Evolutionary conservation across 257 asterid genomes (phyloP).

Genomic region (Ilex aquifolium): DNA sequence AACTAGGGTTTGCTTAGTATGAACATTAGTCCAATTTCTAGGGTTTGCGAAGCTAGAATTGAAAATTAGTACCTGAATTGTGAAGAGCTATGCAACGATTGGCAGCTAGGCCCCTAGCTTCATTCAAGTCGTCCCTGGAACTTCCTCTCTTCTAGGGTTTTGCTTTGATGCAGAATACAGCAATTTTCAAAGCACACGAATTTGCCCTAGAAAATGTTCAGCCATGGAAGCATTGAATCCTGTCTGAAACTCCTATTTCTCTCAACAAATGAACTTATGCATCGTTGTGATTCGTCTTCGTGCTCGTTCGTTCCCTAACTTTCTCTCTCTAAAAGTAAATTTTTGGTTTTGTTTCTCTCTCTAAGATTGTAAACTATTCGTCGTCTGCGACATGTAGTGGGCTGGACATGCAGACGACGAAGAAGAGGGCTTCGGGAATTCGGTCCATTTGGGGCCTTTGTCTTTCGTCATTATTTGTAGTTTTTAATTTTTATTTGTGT

Average conservation of each 20-base stretch:
- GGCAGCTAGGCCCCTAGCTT: constrained; percentile 6
- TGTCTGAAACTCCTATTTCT: constrained; percentile 1
- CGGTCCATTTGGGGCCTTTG: constrained; percentile 24
- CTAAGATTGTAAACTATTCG: constrained; percentile 27
- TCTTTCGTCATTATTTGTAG: background rate
- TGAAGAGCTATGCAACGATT: constrained; percentile 13
- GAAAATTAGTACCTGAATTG: constrained; percentile 29
- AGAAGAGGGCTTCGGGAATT: constrained; percentile 18
- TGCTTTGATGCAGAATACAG: constrained; percentile 19
- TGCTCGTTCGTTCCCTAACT: constrained; percentile 20
- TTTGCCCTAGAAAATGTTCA: constrained; percentile 29
- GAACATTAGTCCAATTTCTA: constrained; percentile 28
- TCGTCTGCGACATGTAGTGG: constrained; percentile 22
- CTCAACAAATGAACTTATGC: background rate
- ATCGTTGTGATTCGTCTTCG: constrained; percentile 30
- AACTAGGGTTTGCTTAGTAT: constrained; percentile 31
- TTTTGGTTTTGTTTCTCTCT: constrained; percentile 20
- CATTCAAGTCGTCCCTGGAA: constrained; percentile 19
- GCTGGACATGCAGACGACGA: constrained; percentile 39
- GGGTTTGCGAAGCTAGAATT: constrained; percentile 29
- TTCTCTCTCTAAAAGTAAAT: constrained; percentile 30
- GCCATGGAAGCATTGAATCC: constrained; percentile 17
- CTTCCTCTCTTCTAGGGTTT: constrained; percentile 42
- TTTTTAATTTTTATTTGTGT: background rate
- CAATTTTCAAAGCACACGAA: constrained; percentile 16